Percentiles rank a stretch among this genome's conserved stretches.
Conservation (phyloP, 2,329 filamentous ascomycete species). For the Claviceps sp. region DNA sequence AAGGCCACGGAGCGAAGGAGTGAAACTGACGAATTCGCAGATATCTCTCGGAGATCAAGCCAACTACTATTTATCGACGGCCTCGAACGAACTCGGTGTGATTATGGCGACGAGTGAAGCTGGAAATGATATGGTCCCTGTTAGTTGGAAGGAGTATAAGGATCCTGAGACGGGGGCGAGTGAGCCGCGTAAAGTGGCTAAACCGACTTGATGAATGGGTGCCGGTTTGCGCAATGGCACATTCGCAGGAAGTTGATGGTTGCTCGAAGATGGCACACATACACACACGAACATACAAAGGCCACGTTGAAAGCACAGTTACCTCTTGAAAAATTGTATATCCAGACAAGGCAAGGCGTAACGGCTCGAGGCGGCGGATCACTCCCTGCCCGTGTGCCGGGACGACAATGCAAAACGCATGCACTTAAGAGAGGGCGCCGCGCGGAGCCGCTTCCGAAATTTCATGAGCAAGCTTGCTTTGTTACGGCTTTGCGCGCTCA, state of each 20-base stretch:
- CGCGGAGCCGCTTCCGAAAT: background rate
- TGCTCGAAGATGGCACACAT: background rate
- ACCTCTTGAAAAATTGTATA: background rate
- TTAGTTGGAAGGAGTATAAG: conserved; percentile 90
- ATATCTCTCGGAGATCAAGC: conserved; percentile 87
- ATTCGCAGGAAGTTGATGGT: background rate
- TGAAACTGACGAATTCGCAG: conserved; percentile 21
- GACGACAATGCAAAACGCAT: background rate
- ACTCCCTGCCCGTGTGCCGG: background rate
- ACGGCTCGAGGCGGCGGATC: background rate
- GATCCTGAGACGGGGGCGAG: conserved; percentile 65
- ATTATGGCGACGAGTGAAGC: conserved; percentile 83
- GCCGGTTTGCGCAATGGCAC: background rate
- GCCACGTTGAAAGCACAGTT: background rate
- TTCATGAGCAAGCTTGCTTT: background rate
- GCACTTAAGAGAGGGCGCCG: no score
- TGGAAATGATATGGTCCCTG: conserved; percentile 81
- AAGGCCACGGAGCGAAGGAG: background rate
- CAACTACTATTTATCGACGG: conserved; percentile 90
- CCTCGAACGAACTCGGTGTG: conserved; percentile 81
- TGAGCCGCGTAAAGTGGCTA: conserved; percentile 85
- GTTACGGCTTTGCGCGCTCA: no score
- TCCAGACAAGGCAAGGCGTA: background rate
- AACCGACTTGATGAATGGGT: conserved; percentile 54
- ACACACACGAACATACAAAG: background rate